Evolutionary conservation across 768 basidiomycete genomes (phyloP), one percentile per base, ranked within the genome.

Genomic region (Suillus fuscotomentosus): DNA sequence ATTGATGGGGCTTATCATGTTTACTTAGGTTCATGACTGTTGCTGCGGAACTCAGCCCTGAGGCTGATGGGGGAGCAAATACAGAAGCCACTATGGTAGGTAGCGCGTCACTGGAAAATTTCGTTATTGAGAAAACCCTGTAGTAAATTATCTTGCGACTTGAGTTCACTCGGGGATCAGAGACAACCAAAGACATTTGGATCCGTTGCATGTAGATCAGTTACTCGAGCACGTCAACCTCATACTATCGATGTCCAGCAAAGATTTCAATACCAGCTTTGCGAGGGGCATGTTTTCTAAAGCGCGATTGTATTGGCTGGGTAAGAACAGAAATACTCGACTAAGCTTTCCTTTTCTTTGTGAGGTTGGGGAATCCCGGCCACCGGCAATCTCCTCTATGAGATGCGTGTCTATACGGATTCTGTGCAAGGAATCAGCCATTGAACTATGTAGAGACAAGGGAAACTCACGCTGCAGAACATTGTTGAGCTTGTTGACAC

Each of bases 401-500:
- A n/a, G 5, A 54, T 54, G 31, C 31, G 10, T 20, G 53, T 54
- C 53, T 54, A 54, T 54, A 54, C 53, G 31, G 53, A 54, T 34
- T 54, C 53, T 54, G 6, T 54, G 20, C 31, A 20, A 54, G 31
- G 20, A 20, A n/a, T 54, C 10, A 54, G 31, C 34, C 20, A 54
- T 20, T 20, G n/a, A 54, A 34, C 53, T 13, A n/a, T 11, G 10
- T 10, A n/a, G 34, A 54, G 34, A 54, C 34, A 54, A 54, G 53
- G 5, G 13, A 54, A 54, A 54, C 53, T n/a, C 8, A 54, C 53
- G 53, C 34, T 54, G 53, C 60, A 99, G 82, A 72, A 91, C 84
- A 69, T 86, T 87, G 85, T 98, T 98, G 74, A 98, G 87, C 79
- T 95, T 97, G 76, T 89, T 97, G 72, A 99, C 94, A 62, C 94